These are phyloP conservation scores for Venustampulla echinocandica DNA, from an alignment of 495 filamentous ascomycete genomes.

Conservation along the genomic window DNA sequence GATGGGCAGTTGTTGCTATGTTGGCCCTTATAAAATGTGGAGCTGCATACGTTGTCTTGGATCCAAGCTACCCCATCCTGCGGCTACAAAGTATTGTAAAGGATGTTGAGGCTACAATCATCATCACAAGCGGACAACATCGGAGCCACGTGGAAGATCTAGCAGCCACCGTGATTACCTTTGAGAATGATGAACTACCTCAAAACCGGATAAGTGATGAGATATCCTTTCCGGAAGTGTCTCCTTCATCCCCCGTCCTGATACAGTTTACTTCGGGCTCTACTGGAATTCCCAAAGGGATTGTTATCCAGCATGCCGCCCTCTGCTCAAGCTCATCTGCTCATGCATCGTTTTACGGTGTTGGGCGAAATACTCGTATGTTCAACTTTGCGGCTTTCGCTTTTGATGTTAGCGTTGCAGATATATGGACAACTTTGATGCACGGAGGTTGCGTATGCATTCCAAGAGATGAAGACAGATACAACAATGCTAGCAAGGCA, in stretches of 20 bases:
- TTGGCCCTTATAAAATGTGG: background rate
- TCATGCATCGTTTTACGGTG: constrained; percentile 40
- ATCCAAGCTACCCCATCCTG: background rate
- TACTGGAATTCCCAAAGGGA: constrained; percentile 76
- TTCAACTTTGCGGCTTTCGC: constrained; percentile 23
- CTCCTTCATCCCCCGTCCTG: constrained; percentile 35
- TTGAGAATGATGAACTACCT: background rate
- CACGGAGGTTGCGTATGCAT: constrained; percentile 48
- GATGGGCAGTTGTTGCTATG: background rate
- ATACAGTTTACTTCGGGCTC: constrained; percentile 99
- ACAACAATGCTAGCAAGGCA: constrained; percentile 30
- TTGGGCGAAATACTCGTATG: constrained; percentile 24
- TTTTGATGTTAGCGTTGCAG: constrained; percentile 77
- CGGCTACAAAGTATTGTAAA: background rate
- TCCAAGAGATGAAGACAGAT: constrained; percentile 33
- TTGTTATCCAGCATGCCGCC: constrained; percentile 9
- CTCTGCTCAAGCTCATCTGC: constrained; percentile 25
- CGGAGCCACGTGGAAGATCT: background rate
- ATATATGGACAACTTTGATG: constrained; percentile 70
- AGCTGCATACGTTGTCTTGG: background rate
- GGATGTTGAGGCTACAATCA: background rate
- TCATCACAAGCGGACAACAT: background rate
- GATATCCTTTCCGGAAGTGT: background rate
- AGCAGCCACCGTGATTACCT: background rate
- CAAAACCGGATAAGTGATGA: background rate